Base-by-base conservation (phyloP, 495 filamentous ascomycete genomes). In the Aspergillus baeticus region DNA sequence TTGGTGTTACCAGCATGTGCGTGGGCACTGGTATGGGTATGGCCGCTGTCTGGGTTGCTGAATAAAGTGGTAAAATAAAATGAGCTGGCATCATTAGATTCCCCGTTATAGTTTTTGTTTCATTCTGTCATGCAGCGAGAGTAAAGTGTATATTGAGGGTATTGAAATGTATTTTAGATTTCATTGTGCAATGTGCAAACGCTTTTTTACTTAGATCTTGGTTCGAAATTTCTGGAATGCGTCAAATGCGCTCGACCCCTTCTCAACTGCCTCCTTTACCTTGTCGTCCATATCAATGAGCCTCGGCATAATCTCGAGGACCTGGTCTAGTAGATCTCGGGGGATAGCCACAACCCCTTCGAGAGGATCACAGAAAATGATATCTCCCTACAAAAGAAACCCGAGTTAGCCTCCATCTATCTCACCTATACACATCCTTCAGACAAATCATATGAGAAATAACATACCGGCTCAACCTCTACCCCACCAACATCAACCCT, bases 21-120 rank as follows among this genome's bases (percentile, higher is more conserved):
- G 79, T 97, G 38, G 94, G 93, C 21, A 98, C 94, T 10, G 92
- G 92, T 41, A 97, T 97, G 92, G 92, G 92, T 34, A 95, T 96
- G 90, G 94, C 94, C 22, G 89, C 91, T 47, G 86, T 96, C 42
- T 96, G 91, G 90, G 91, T 96, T 62, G 87, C 85, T 21, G 90
- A 94, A 76, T 92, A 84, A 73, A 64, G 33, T 1, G 44, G 21
- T 7, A 48, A 35, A 23, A 23, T 11, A 39, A 33, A 42, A 60
- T 61, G 59, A 58, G 54, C 58, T 58, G 58, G 59, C 51, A 59
- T 55, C 54, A 62, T 60, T 56, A 47, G 54, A 54, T 39, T 51
- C 36, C 51, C 39, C 29, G 48, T 42, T 13, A 13, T 18, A 22
- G 8, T 45, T n/a, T 38, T 18, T 50, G 42, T 47, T 56, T 63